Percentiles rank a stretch among this genome's conserved stretches.
Evolutionary conservation across 108 stramenopile genomes (phyloP).

Genomic region (Cyclotella choctawhatcheeana): DNA sequence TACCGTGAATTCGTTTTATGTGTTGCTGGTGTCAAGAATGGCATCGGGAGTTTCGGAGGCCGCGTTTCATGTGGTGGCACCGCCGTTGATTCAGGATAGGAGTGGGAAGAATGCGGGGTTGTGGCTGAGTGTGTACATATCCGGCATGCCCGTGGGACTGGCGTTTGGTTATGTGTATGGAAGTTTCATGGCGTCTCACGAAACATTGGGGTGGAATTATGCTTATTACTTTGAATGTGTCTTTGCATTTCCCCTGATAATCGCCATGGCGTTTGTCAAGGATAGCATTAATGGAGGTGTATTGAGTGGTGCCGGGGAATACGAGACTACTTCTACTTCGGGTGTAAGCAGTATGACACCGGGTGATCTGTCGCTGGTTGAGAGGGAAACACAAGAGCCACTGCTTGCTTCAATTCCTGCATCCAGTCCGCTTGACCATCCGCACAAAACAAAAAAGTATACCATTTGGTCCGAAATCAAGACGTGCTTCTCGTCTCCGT

Average conservation of each 20-base stretch:
- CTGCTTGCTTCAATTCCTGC: neutral
- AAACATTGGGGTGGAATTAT: slow-evolving; percentile 47
- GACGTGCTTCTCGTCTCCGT: slow-evolving; percentile 41
- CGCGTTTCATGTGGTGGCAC: slow-evolving; percentile 55
- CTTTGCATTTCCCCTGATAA: slow-evolving; percentile 32
- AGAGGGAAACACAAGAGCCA: slow-evolving; percentile 2
- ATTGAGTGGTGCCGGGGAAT: slow-evolving; percentile 40
- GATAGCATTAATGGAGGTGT: slow-evolving; percentile 45
- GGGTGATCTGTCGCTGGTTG: too few species aligned
- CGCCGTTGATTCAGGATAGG: slow-evolving; percentile 53
- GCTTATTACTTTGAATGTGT: slow-evolving; percentile 47
- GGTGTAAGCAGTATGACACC: neutral
- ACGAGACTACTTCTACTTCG: neutral
- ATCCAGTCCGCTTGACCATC: neutral
- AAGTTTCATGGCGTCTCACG: slow-evolving; percentile 36
- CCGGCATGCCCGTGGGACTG: slow-evolving; percentile 45
- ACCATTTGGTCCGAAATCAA: slow-evolving; percentile 52
- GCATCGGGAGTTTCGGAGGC: slow-evolving; percentile 48
- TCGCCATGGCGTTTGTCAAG: slow-evolving; percentile 43
- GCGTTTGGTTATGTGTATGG: slow-evolving; percentile 55
- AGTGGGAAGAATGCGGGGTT: slow-evolving; percentile 35
- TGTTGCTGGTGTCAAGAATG: slow-evolving; percentile 45
- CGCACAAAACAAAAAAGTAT: slow-evolving; percentile 30
- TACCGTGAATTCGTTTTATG: slow-evolving; percentile 41
- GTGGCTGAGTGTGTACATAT: slow-evolving; percentile 49